These are phyloP conservation scores for Alternaria sp. DNA, from an alignment of 2,329 filamentous ascomycete genomes.

Conservation along the genomic window DNA sequence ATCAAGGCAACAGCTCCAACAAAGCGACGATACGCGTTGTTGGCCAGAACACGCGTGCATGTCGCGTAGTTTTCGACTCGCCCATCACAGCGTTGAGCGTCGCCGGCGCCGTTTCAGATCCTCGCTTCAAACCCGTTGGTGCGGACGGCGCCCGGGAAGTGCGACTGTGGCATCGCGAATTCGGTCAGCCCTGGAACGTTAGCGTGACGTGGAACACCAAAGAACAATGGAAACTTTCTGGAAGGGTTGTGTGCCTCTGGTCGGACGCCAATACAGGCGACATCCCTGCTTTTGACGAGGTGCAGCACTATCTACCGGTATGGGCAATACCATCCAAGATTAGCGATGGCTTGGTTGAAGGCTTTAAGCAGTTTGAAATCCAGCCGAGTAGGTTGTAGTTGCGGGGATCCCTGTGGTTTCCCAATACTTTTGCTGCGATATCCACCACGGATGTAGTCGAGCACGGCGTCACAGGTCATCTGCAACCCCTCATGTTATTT, in stretches of 20 bases:
- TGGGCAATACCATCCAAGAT: constrained; percentile 84
- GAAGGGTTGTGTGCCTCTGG: constrained; percentile 81
- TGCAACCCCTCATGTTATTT: constrained; percentile 36
- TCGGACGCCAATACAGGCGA: constrained; percentile 80
- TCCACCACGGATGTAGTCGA: constrained; percentile 44
- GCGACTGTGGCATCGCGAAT: constrained; percentile 82
- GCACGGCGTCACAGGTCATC: constrained; percentile 39
- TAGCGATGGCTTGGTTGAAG: constrained; percentile 81
- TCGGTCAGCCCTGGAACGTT: constrained; percentile 78
- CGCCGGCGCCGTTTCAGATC: constrained; percentile 66
- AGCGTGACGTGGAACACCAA: constrained; percentile 70
- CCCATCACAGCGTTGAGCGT: constrained; percentile 72
- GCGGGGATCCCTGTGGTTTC: constrained; percentile 37
- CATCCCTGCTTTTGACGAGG: constrained; percentile 86
- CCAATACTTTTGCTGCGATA: constrained; percentile 46
- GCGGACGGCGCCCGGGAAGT: constrained; percentile 72
- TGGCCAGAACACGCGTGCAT: constrained; percentile 79
- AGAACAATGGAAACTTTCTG: constrained; percentile 53
- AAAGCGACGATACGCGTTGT: constrained; percentile 71
- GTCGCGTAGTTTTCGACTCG: constrained; percentile 75
- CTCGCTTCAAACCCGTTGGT: constrained; percentile 70
- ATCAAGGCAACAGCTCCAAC: constrained; percentile 56
- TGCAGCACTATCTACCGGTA: constrained; percentile 74
- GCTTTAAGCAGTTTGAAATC: constrained; percentile 69
- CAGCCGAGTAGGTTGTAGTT: constrained; percentile 31